phyloP scores from a whole-genome alignment of 352 stramenopile species.

The Globisporangium emineosum region DNA sequence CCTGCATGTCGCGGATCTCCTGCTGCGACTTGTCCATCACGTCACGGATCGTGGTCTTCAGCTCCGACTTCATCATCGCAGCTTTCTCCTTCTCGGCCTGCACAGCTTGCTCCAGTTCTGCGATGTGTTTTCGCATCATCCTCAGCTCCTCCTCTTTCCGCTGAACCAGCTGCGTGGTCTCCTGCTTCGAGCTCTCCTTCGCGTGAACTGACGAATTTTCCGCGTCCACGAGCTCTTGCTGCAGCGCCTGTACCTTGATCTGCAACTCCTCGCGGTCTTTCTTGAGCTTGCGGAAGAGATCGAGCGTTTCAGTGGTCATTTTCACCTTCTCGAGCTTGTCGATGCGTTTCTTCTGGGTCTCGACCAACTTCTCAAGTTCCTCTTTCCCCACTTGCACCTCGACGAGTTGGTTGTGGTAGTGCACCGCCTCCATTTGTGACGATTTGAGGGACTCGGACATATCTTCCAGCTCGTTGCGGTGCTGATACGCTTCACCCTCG shows the following conservation, averaged over 20 bases:
- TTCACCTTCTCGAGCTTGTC: conserved; percentile 82
- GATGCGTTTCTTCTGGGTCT: conserved; percentile 59
- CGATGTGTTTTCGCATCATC: conserved; percentile 34
- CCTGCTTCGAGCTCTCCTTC: conserved; percentile 22
- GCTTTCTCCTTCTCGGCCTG: conserved; percentile 33
- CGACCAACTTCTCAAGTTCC: conserved; percentile 39
- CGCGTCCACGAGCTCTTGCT: conserved; percentile 23
- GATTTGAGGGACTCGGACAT: conserved; percentile 52
- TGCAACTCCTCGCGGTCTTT: conserved; percentile 50
- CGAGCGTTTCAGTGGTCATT: conserved; percentile 73
- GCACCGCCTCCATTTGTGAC: conserved; percentile 43
- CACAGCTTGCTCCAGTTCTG: conserved; percentile 37
- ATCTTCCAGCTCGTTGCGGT: conserved; percentile 45
- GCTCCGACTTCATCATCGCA: conserved; percentile 24
- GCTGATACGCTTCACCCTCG: conserved; percentile 46
- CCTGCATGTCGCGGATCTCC: conserved; percentile 50
- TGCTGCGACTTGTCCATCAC: conserved; percentile 50
- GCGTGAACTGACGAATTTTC: not conserved
- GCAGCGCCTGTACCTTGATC: conserved; percentile 32
- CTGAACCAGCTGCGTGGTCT: conserved; percentile 22
- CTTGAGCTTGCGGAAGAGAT: conserved; percentile 71
- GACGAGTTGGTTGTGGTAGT: conserved; percentile 50
- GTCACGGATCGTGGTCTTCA: conserved; percentile 27
- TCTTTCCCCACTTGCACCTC: conserved; percentile 41
- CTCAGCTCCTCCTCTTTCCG: conserved; percentile 44